Evolutionary conservation across 257 asterid genomes (phyloP).

Genomic region (Solanum tacnaense): DNA sequence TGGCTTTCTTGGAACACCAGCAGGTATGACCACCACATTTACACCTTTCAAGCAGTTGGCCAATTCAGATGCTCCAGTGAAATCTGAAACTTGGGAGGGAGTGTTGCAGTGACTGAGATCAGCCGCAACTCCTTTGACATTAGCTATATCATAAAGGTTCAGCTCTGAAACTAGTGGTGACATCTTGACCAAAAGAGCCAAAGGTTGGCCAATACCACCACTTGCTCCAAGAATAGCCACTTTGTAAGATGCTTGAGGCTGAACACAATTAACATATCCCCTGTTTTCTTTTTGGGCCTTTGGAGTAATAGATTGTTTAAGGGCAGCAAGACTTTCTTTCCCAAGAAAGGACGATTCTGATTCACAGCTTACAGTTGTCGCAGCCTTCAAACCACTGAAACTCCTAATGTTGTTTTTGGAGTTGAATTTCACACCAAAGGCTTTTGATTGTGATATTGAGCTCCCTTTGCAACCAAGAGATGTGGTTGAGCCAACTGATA

Average conservation of each 20-base stretch:
- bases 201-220: slow-evolving; percentile 88
- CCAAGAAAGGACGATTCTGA: slow-evolving; percentile 37
- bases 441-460: slow-evolving; percentile 26
- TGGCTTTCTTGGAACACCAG: slow-evolving; percentile 85
- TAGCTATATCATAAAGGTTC: slow-evolving; percentile 70
- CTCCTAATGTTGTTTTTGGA: slow-evolving; percentile 25
- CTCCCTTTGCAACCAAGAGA: slow-evolving; percentile 30
- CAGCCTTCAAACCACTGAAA: slow-evolving; percentile 47
- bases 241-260: slow-evolving; percentile 79
- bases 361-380: slow-evolving; percentile 19
- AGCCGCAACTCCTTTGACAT: slow-evolving; percentile 81
- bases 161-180: slow-evolving; percentile 67
- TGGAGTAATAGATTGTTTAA: slow-evolving; percentile 14
- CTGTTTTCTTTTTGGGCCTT: slow-evolving; percentile 20
- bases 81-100: slow-evolving; percentile 57
- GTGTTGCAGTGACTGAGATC: slow-evolving; percentile 92
- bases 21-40: slow-evolving; percentile 72
- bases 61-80: slow-evolving; percentile 60
- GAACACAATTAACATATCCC: slow-evolving; percentile 29
- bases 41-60: slow-evolving; percentile 54
- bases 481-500: slow-evolving; percentile 42
- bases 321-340: slow-evolving; percentile 28
- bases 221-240: slow-evolving; percentile 76
- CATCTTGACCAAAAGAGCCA: slow-evolving; percentile 74
- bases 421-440: slow-evolving; percentile 32